Conservation (phyloP, 2,329 filamentous ascomycete species). For the Ceratocystis destructans region DNA sequence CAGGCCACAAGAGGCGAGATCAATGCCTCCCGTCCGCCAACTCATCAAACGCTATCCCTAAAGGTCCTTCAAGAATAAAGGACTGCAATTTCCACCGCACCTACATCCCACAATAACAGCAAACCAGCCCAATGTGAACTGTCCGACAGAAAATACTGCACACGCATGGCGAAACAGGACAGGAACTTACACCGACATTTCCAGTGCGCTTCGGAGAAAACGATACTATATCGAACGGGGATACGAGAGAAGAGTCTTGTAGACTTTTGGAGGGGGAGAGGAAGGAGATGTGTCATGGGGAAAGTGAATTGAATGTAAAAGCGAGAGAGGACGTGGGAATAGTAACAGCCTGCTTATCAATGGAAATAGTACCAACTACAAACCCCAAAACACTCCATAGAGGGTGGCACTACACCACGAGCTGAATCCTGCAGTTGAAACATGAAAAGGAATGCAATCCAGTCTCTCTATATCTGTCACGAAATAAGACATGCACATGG, state of each 20-base stretch:
- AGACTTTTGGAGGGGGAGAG: neutral
- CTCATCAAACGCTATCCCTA: neutral
- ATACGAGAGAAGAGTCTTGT: too few relatives aligned
- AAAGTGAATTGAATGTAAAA: too few relatives aligned
- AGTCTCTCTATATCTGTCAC: neutral
- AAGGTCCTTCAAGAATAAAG: too few relatives aligned
- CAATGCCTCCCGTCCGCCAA: neutral
- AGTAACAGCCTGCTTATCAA: neutral
- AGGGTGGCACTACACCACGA: too few relatives aligned
- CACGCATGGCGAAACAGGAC: too few relatives aligned
- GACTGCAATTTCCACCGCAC: neutral
- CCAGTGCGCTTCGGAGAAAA: too few relatives aligned
- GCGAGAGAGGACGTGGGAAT: neutral
- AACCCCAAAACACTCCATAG: neutral
- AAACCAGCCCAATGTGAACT: too few relatives aligned
- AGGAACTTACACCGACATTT: too few relatives aligned
- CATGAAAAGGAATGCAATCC: too few relatives aligned
- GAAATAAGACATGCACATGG: neutral
- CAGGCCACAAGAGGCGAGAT: neutral
- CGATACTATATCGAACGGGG: too few relatives aligned
- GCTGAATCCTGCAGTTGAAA: too few relatives aligned
- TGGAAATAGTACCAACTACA: neutral
- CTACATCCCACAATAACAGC: neutral
- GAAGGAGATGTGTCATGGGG: neutral
- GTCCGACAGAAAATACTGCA: too few relatives aligned